Conservation (phyloP, 1,139 yeast species). For the Fermentozyma sake region DNA sequence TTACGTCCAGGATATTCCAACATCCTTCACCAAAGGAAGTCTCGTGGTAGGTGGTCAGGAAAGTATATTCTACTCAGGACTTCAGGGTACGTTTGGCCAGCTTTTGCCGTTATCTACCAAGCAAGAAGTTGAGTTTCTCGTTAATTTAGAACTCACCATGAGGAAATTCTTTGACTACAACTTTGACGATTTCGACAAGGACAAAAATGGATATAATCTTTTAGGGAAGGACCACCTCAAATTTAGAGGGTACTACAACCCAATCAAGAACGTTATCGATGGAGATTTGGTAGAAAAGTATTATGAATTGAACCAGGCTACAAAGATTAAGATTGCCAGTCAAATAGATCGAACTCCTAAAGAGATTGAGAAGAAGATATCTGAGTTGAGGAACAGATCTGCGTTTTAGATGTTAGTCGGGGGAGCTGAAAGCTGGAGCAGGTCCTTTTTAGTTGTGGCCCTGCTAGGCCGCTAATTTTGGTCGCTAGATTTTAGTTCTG, state of each 20-base stretch:
- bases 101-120: constrained; percentile 63
- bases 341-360: constrained; percentile 52
- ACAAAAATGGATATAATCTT: constrained; percentile 21
- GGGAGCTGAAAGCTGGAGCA: no score
- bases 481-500: no score
- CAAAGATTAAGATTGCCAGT: constrained; percentile 46
- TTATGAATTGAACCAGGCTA: constrained; percentile 28
- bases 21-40: constrained; percentile 51
- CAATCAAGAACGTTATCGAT: constrained; percentile 72
- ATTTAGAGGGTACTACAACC: constrained; percentile 75
- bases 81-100: constrained; percentile 78
- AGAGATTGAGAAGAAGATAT: constrained; percentile 58
- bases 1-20: constrained; percentile 67
- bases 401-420: constrained; percentile 26
- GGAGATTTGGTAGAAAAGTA: constrained; percentile 80
- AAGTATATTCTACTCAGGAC: constrained; percentile 63
- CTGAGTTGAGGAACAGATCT: constrained; percentile 52
- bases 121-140: constrained; percentile 60
- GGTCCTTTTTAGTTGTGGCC: no score
- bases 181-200: constrained; percentile 27
- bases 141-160: constrained; percentile 49
- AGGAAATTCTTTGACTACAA: constrained; percentile 28
- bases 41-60: constrained; percentile 64
- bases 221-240: constrained; percentile 66
- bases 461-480: no score